phyloP scores from a whole-genome alignment of 1,284 basidiomycete species.

The Anthracocystis walkeri region DNA sequence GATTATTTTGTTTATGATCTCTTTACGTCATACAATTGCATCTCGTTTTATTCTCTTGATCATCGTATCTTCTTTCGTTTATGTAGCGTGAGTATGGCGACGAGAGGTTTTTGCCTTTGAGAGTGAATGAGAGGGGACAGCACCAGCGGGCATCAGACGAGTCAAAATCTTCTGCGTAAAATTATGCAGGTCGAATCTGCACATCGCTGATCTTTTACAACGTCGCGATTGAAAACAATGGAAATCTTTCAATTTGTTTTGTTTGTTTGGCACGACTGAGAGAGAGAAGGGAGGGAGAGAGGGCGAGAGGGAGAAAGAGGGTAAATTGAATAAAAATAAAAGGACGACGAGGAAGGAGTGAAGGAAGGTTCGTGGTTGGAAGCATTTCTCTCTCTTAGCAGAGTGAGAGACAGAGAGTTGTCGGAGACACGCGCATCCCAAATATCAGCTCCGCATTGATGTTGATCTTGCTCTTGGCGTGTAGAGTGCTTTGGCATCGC shows the following conservation, averaged over 20 bases:
- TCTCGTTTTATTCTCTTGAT: not conserved
- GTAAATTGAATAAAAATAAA: not conserved
- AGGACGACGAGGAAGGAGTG: not conserved
- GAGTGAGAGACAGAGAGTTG: not conserved
- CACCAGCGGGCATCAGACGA: not conserved
- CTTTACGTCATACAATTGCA: not conserved
- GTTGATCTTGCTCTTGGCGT: too few species aligned
- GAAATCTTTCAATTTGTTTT: not conserved
- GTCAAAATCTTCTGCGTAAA: not conserved
- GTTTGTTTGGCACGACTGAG: too few species aligned
- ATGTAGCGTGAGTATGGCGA: too few species aligned
- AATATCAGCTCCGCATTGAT: too few species aligned
- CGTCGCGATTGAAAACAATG: not conserved
- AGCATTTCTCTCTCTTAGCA: not conserved
- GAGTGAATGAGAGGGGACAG: too few species aligned
- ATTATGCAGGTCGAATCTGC: constrained; percentile 5
- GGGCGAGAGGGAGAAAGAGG: too few species aligned
- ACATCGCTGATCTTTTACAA: constrained; percentile 4
- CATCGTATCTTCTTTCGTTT: too few species aligned
- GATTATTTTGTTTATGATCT: not conserved
- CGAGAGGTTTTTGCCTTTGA: too few species aligned
- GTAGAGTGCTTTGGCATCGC: too few species aligned
- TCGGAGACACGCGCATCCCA: not conserved
- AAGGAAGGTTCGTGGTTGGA: constrained; percentile 11
- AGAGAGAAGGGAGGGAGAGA: too few species aligned